phyloP scores from a whole-genome alignment of 2,329 filamentous ascomycete genomes.

The Zymoseptoria tritici region DNA sequence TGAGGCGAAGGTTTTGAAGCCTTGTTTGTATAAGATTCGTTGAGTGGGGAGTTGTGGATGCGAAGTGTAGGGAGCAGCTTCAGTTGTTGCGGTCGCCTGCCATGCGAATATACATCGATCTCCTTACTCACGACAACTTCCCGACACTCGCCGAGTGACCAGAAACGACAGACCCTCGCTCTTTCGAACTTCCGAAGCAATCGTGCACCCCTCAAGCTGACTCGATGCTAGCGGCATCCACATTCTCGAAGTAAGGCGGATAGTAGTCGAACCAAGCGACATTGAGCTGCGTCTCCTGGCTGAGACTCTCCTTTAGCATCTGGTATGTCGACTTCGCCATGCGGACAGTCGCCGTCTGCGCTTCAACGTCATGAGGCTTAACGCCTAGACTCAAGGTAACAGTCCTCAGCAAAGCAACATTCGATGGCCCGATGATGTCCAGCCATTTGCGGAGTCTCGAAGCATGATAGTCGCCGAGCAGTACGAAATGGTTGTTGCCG shows the following conservation, averaged over 20 bases:
- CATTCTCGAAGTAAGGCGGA: not conserved
- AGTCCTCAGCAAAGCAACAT: not conserved
- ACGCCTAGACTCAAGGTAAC: not conserved
- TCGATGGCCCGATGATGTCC: not conserved
- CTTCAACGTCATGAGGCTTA: not conserved
- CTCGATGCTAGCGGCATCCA: not conserved
- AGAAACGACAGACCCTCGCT: too few species aligned
- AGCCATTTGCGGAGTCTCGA: not conserved
- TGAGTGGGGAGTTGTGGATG: too few species aligned
- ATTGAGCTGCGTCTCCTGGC: not conserved
- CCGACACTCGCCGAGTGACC: too few species aligned
- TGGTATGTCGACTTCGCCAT: not conserved
- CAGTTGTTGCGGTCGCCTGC: not conserved
- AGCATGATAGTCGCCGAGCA: not conserved
- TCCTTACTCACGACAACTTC: too few species aligned
- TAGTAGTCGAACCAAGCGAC: not conserved
- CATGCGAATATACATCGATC: too few species aligned
- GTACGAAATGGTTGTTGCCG: slow-evolving; percentile 9
- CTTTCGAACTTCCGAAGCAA: too few species aligned
- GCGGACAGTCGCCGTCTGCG: too few species aligned
- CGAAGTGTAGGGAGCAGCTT: too few species aligned
- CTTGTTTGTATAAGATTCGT: slow-evolving; percentile 92
- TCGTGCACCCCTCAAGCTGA: not conserved
- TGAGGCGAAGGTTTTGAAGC: slow-evolving; percentile 72
- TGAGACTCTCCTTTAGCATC: not conserved